Evolutionary conservation across 495 filamentous ascomycete species (phyloP).

Genomic region (Cetradonia linearis): DNA sequence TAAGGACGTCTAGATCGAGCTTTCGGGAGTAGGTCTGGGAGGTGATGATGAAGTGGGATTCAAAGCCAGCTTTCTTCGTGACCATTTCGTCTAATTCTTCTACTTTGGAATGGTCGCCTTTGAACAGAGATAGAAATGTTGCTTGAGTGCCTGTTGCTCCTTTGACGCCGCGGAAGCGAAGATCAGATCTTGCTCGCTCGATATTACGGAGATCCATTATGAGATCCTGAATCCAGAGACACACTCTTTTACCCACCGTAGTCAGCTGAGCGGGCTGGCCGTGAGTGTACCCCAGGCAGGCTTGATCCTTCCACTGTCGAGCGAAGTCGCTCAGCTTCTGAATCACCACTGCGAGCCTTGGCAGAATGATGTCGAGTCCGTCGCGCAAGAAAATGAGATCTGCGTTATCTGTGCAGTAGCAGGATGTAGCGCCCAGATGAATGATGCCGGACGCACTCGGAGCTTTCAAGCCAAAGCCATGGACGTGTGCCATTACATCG

Average conservation of each 20-base stretch:
- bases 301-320: constrained; percentile 57
- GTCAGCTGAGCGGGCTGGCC: constrained; percentile 64
- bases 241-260: constrained; percentile 72
- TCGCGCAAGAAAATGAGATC: constrained; percentile 78
- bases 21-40: constrained; percentile 79
- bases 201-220: constrained; percentile 79
- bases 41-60: constrained; percentile 58
- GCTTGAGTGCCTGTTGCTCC: constrained; percentile 69
- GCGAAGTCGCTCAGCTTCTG: constrained; percentile 71
- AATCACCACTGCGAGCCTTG: constrained; percentile 79
- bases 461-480: constrained; percentile 60
- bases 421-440: constrained; percentile 57
- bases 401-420: constrained; percentile 64
- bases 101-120: constrained; percentile 67
- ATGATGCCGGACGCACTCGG: constrained; percentile 82
- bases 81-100: constrained; percentile 64
- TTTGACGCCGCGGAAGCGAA: constrained; percentile 77
- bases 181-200: constrained; percentile 58
- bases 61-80: constrained; percentile 77
- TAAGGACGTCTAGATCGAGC: constrained; percentile 70
- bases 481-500: constrained; percentile 60
- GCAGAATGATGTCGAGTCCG: constrained; percentile 64
- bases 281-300: constrained; percentile 72
- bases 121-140: constrained; percentile 74
- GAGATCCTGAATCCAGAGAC: constrained; percentile 81